A percentile compares a stretch with the other conserved stretches of the same genome.
These are phyloP conservation scores for Iodosphaeria phyllophila DNA, from an alignment of 2,329 filamentous ascomycete species.

Conservation along the genomic window DNA sequence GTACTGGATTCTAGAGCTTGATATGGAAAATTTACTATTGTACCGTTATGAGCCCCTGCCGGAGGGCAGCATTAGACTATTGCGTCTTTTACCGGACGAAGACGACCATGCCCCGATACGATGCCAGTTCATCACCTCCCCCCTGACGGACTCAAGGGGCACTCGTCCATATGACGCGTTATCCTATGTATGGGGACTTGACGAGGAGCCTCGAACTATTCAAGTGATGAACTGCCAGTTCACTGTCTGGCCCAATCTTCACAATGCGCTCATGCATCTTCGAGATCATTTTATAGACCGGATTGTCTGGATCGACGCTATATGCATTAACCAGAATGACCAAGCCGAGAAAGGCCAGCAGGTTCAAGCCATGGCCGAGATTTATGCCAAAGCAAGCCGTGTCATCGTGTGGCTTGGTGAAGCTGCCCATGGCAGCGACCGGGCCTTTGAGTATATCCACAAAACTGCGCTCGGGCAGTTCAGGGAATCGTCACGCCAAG, in stretches of 20 bases:
- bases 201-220: background rate
- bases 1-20: no score
- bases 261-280: background rate
- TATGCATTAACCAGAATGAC: slow-evolving; percentile 4
- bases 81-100: no score
- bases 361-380: slow-evolving; percentile 4
- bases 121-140: background rate
- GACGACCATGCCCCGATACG: no score
- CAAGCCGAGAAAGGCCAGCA: slow-evolving; percentile 4
- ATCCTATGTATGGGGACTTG: background rate
- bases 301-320: slow-evolving; percentile 1
- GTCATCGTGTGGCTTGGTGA: slow-evolving; percentile 7
- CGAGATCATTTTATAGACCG: background rate
- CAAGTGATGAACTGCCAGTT: background rate
- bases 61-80: no score
- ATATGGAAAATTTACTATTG: no score
- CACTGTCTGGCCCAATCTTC: background rate
- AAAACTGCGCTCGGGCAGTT: no score
- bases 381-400: slow-evolving; percentile 3
- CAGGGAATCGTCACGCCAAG: no score
- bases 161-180: background rate
- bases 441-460: no score
- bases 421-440: no score
- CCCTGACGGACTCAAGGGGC: background rate
- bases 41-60: no score